Conservation (phyloP, 495 filamentous ascomycete species). For the Tuber melanosporum region DNA sequence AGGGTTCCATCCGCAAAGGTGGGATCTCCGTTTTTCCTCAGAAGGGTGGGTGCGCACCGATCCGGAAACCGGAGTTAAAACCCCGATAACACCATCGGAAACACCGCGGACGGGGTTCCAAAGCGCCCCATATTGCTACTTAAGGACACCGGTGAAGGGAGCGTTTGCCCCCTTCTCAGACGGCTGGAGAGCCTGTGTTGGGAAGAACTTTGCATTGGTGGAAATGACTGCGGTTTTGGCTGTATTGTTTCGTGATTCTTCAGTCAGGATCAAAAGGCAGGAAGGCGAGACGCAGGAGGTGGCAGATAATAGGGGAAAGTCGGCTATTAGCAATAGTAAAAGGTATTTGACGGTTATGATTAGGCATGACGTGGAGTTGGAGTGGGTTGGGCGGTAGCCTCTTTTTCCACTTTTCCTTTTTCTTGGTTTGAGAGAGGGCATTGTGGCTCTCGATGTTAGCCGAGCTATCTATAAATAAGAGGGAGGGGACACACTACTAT, state of each 20-base stretch:
- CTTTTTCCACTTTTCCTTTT: constrained; percentile 29
- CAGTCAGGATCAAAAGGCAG: constrained; percentile 17
- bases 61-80: constrained; percentile 22
- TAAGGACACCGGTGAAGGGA: constrained; percentile 42
- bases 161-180: constrained; percentile 39
- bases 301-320: constrained; percentile 43
- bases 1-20: constrained; percentile 40
- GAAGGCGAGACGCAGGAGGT: constrained; percentile 45
- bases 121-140: constrained; percentile 19
- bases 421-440: background rate
- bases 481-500: background rate
- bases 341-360: constrained; percentile 43
- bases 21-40: constrained; percentile 19
- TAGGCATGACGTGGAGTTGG: constrained; percentile 41
- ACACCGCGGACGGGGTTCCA: constrained; percentile 11
- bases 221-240: constrained; percentile 38
- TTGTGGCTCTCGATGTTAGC: background rate
- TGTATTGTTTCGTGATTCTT: constrained; percentile 27
- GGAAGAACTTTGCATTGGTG: constrained; percentile 42
- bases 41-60: constrained; percentile 18
- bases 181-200: constrained; percentile 38
- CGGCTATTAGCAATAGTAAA: constrained; percentile 43
- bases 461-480: background rate
- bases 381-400: constrained; percentile 32
- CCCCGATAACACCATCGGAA: constrained; percentile 10